Conservation (phyloP, 768 basidiomycete genomes). For the Auriscalpium vulgare region DNA sequence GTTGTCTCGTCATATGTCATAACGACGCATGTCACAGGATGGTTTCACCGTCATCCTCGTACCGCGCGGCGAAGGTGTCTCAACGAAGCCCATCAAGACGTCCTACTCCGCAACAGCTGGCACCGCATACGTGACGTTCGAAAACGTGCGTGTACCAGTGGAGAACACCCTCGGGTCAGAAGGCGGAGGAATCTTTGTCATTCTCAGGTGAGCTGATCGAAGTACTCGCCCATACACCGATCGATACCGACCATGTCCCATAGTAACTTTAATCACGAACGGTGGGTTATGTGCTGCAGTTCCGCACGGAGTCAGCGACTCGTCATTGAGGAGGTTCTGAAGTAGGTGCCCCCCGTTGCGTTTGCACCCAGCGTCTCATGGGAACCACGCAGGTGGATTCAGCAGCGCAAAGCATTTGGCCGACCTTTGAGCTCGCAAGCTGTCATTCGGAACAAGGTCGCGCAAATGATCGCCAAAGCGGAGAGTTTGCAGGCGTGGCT, state of each 20-base stretch:
- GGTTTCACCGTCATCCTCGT: slow-evolving; percentile 87
- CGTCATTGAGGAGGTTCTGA: slow-evolving; percentile 76
- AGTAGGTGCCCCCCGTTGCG: slow-evolving; percentile 30
- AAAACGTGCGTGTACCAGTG: slow-evolving; percentile 78
- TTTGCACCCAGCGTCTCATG: not conserved
- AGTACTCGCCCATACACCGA: not conserved
- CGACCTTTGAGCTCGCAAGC: slow-evolving; percentile 78
- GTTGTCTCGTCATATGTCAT: slow-evolving; percentile 19
- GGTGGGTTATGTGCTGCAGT: slow-evolving; percentile 84
- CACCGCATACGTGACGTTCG: slow-evolving; percentile 74
- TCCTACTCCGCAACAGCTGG: slow-evolving; percentile 83
- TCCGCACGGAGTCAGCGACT: slow-evolving; percentile 56
- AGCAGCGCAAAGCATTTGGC: slow-evolving; percentile 89
- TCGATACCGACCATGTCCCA: not conserved
- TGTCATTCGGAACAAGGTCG: slow-evolving; percentile 84
- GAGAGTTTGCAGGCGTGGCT: slow-evolving; percentile 80
- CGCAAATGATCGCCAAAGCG: slow-evolving; percentile 78
- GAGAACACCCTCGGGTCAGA: slow-evolving; percentile 82
- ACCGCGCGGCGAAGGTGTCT: slow-evolving; percentile 71
- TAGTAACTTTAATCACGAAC: slow-evolving; percentile 90
- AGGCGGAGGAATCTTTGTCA: slow-evolving; percentile 63
- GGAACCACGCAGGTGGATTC: slow-evolving; percentile 51
- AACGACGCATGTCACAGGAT: slow-evolving; percentile 19
- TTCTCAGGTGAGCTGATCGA: slow-evolving; percentile 33
- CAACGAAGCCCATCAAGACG: slow-evolving; percentile 82